These are phyloP conservation scores for Lantana camara DNA, from an alignment of 257 asterid genomes.

Conservation along the genomic window DNA sequence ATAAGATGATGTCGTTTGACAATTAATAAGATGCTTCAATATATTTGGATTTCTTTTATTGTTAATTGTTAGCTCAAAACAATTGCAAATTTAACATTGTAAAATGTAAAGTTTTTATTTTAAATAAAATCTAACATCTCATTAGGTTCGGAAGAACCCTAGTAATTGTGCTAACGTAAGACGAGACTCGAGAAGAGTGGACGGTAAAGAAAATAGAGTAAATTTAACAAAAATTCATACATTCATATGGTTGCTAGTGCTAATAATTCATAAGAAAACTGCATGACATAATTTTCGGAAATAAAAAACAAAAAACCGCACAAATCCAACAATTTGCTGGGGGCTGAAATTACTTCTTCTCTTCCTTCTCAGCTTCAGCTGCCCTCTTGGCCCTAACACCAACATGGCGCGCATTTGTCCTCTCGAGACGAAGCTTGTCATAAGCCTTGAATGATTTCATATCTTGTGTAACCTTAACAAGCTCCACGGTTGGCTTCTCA, in stretches of 20 bases:
- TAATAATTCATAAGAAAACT: slow-evolving; percentile 18
- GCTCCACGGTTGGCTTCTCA: slow-evolving; percentile 63
- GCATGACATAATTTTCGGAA: slow-evolving; percentile 17
- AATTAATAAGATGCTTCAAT: too few relatives aligned
- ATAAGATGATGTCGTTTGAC: too few relatives aligned
- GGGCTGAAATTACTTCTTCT: slow-evolving; percentile 46
- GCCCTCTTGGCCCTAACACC: slow-evolving; percentile 69
- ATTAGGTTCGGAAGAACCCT: too few relatives aligned
- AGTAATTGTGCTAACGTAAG: too few relatives aligned
- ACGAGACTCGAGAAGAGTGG: background rate
- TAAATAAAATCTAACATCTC: too few relatives aligned
- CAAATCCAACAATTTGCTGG: slow-evolving; percentile 20
- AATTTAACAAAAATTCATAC: slow-evolving; percentile 14
- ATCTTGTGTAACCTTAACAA: slow-evolving; percentile 59
- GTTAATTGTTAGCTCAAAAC: too few relatives aligned
- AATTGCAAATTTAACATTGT: too few relatives aligned
- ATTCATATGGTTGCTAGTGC: slow-evolving; percentile 7
- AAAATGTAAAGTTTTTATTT: too few relatives aligned
- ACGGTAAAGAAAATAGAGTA: background rate
- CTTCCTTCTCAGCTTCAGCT: slow-evolving; percentile 74
- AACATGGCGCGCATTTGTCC: slow-evolving; percentile 58
- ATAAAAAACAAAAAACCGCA: slow-evolving; percentile 4
- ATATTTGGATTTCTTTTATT: too few relatives aligned
- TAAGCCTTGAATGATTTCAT: slow-evolving; percentile 65
- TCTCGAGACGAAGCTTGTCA: slow-evolving; percentile 62